These are phyloP conservation scores for Lablab purpureus DNA, from an alignment of 306 rosid species.

Conservation along the genomic window DNA sequence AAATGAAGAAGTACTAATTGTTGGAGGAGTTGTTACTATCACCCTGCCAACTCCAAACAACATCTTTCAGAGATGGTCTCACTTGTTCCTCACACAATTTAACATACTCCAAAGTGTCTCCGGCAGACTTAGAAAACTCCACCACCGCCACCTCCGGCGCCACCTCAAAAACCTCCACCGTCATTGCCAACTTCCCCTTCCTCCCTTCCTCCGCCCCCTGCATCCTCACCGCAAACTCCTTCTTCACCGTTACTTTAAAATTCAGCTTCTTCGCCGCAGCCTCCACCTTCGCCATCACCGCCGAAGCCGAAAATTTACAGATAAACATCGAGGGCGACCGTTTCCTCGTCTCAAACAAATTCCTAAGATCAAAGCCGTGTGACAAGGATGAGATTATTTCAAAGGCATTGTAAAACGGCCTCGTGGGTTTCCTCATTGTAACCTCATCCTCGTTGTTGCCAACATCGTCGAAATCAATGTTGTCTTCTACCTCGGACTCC, in stretches of 20 bases:
- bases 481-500: slow-evolving; percentile 18
- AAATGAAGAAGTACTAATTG: neutral
- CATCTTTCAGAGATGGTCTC: slow-evolving; percentile 84
- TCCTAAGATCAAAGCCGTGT: slow-evolving; percentile 74
- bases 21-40: slow-evolving; percentile 24
- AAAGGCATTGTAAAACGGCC: slow-evolving; percentile 81
- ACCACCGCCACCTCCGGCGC: slow-evolving; percentile 82
- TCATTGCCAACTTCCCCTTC: slow-evolving; percentile 72
- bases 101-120: slow-evolving; percentile 74
- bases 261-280: slow-evolving; percentile 56
- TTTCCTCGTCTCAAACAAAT: slow-evolving; percentile 72
- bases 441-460: slow-evolving; percentile 11
- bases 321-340: slow-evolving; percentile 63
- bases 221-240: slow-evolving; percentile 68
- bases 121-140: slow-evolving; percentile 66
- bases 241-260: slow-evolving; percentile 55
- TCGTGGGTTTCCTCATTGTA: slow-evolving; percentile 46
- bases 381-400: slow-evolving; percentile 83
- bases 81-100: slow-evolving; percentile 75
- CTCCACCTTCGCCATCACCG: slow-evolving; percentile 61
- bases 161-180: slow-evolving; percentile 72
- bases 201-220: slow-evolving; percentile 70
- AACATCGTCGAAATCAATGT: slow-evolving; percentile 18
- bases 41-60: slow-evolving; percentile 97
- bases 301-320: slow-evolving; percentile 70